A percentile compares a stretch with the other conserved stretches of the same genome.
Evolutionary conservation across 2,329 filamentous ascomycete genomes (phyloP).

Genomic region (Botrytis cinerea): DNA sequence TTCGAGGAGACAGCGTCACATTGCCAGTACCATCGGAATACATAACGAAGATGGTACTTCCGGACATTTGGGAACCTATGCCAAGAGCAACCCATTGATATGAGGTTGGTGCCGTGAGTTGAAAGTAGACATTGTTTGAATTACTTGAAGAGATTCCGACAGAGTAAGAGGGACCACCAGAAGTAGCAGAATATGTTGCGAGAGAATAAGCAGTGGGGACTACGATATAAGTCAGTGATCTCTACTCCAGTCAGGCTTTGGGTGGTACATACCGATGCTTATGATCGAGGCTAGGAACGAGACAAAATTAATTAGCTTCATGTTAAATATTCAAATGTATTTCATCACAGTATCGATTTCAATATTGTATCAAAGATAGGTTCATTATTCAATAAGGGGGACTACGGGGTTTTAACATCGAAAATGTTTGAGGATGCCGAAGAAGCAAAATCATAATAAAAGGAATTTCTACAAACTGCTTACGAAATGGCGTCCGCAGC

Average conservation of each 20-base stretch:
- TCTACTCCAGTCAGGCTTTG: background rate
- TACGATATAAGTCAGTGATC: background rate
- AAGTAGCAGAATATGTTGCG: conserved; percentile 30
- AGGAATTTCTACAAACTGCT: background rate
- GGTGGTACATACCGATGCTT: conserved; percentile 9
- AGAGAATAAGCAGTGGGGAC: conserved; percentile 29
- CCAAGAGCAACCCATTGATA: conserved; percentile 60
- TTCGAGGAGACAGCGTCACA: conserved; percentile 57
- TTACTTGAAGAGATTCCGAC: conserved; percentile 35
- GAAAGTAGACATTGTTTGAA: conserved; percentile 57
- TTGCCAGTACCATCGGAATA: conserved; percentile 54
- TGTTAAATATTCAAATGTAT: background rate
- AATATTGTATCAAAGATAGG: background rate
- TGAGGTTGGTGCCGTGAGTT: conserved; percentile 54
- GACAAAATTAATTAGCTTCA: background rate
- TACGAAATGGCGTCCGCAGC: background rate
- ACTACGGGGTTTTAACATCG: background rate
- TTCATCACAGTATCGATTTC: background rate
- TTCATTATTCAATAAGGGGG: background rate
- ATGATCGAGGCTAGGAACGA: background rate
- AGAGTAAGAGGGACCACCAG: conserved; percentile 31
- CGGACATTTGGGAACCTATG: conserved; percentile 56
- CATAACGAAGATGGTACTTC: conserved; percentile 60
- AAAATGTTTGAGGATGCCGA: background rate
- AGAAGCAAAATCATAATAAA: background rate